Conservation (phyloP, 176 grass and related monocot genomes). For the Phoenix roebelenii region DNA sequence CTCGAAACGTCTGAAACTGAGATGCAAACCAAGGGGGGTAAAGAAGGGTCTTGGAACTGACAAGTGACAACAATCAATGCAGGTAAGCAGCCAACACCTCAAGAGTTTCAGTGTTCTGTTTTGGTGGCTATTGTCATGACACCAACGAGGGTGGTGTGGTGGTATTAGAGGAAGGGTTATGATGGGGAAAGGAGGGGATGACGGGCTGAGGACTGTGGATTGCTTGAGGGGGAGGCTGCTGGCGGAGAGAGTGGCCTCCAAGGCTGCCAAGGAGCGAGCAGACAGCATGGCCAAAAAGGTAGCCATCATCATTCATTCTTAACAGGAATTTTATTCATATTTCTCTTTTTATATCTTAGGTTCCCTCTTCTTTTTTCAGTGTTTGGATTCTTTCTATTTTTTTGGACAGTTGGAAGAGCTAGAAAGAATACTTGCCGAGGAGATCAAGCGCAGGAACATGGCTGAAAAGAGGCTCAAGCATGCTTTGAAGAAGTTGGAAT, state of each 20-base stretch:
- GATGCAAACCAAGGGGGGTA: too few species aligned
- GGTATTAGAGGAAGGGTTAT: conserved; percentile 16
- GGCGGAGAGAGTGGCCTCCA: conserved; percentile 88
- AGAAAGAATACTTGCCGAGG: conserved; percentile 57
- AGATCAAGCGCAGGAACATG: conserved; percentile 65
- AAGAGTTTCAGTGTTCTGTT: too few species aligned
- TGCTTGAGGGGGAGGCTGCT: conserved; percentile 89
- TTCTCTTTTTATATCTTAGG: not conserved
- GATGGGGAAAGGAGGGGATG: conserved; percentile 25
- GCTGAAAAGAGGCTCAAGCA: conserved; percentile 67
- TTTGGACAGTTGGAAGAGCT: conserved; percentile 59
- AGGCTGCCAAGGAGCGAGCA: conserved; percentile 81
- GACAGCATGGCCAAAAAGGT: conserved; percentile 64
- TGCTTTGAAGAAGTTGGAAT: conserved; percentile 73
- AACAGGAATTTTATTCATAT: not conserved
- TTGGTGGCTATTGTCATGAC: too few species aligned
- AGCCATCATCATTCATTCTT: not conserved
- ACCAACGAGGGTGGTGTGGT: too few species aligned
- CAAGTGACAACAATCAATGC: too few species aligned
- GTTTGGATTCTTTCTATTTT: conserved; percentile 8
- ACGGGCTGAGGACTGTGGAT: conserved; percentile 69
- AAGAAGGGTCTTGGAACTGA: too few species aligned
- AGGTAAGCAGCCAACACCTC: too few species aligned
- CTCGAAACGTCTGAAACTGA: too few species aligned
- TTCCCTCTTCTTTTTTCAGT: not conserved